Evolutionary conservation across 2,329 filamentous ascomycete genomes (phyloP), one percentile per base, ranked within the genome.

Genomic region (Penicillium sp.): DNA sequence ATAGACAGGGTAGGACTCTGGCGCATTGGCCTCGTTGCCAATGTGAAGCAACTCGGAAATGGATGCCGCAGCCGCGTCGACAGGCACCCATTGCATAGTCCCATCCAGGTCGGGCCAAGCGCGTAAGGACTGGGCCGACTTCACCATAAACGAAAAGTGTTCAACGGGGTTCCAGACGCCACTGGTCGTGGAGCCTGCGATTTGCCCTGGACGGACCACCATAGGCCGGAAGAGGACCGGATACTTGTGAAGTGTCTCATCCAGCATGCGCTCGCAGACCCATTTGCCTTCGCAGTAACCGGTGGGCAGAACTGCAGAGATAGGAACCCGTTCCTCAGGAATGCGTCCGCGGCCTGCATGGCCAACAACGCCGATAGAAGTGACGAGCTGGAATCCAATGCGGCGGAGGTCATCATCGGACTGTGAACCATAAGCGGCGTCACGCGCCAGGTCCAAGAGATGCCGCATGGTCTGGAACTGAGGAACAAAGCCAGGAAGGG

Each of bases 391-490:
- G 47, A 65, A 63, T n/a, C 60, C 59, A 36, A 62, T 39, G 33
- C 56, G 50, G 14, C 18, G 49, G 19, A 37, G 0, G 9, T 22
- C 49, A 16, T 36, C 31, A 27, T 18, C 37, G 19, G 36, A 40
- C 22, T 14, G 5, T 24, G 19, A 22, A 31, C 33, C 35, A 18
- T 24, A 35, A 16, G 40, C 47, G 18, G 39, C 69, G 0, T 76
- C 73, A 2, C 70, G 56, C 0, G 80, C 79, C 2, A 85, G 69
- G 40, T 81, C 70, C 7, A 83, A 74, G 5, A 87, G 69, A 60
- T 81, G 79, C 6, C 81, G 78, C 53, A 86, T 77, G 3, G 80
- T 78, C 2, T 77, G 73, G 41, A 77, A 73, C 50, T 73, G 71
- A 2, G 58, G 54, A 41, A 69, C 68, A 27, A 70, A 70, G 6